A percentile compares a stretch with the other conserved stretches of the same genome.
Conservation (phyloP, 1,284 basidiomycete genomes). For the Coriolopsis trogii region DNA sequence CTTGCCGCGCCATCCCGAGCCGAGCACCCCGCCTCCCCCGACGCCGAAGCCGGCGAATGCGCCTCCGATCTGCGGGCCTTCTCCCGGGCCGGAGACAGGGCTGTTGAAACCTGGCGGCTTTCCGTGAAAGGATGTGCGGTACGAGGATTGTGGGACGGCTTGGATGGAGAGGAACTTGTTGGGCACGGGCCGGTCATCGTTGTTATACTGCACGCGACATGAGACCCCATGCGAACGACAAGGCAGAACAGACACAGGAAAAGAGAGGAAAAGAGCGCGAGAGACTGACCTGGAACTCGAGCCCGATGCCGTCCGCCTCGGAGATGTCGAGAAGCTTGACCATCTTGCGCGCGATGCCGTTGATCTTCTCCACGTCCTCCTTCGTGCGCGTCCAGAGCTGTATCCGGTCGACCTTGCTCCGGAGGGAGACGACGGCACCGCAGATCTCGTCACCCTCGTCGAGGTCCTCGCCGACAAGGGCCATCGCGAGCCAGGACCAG, state of each 20-base stretch:
- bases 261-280: constrained; percentile 3
- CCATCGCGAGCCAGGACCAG: constrained; percentile 92
- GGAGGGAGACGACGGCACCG: constrained; percentile 87
- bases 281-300: constrained; percentile 81
- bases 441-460: constrained; percentile 89
- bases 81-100: constrained; percentile 33
- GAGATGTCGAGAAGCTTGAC: constrained; percentile 82
- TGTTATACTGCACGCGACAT: constrained; percentile 65
- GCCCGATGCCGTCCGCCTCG: constrained; percentile 76
- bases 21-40: constrained; percentile 34
- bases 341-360: constrained; percentile 81
- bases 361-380: constrained; percentile 82
- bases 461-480: constrained; percentile 87
- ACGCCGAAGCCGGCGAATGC: constrained; percentile 40
- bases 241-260: background rate
- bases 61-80: constrained; percentile 37
- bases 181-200: constrained; percentile 74
- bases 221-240: background rate
- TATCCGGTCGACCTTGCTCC: constrained; percentile 87
- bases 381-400: constrained; percentile 87
- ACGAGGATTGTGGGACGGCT: constrained; percentile 63
- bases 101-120: constrained; percentile 33
- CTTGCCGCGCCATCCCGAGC: constrained; percentile 36
- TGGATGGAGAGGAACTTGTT: constrained; percentile 84
- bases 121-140: constrained; percentile 59